Evolutionary conservation across 345 rosid genomes (phyloP).

Genomic region (Erysimum cheiranthoides): DNA sequence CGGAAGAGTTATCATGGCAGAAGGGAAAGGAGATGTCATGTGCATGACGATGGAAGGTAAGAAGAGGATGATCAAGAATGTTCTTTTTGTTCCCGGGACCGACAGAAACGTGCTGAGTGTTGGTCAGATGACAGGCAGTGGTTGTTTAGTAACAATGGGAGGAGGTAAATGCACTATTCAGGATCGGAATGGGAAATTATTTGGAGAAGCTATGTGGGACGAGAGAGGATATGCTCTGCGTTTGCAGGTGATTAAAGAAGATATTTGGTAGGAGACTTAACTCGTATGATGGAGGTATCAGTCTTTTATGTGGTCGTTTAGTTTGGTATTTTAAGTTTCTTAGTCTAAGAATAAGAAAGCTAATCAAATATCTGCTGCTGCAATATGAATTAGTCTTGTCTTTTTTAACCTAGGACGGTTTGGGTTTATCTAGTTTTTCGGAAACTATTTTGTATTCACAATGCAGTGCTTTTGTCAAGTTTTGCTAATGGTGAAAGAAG

Average conservation of each 20-base stretch:
- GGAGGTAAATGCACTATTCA: slow-evolving; percentile 18
- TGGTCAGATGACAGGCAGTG: not conserved
- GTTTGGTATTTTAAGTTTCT: not conserved
- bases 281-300: not conserved
- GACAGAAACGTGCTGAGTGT: slow-evolving; percentile 25
- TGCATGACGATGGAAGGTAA: slow-evolving; percentile 1
- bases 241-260: slow-evolving; percentile 26
- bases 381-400: slow-evolving; percentile 10
- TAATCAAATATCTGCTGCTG: not conserved
- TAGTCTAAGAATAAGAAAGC: not conserved
- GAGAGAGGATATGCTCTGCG: slow-evolving; percentile 29
- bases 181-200: not conserved
- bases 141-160: not conserved
- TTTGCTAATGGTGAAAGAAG: slow-evolving; percentile 3
- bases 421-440: slow-evolving; percentile 10
- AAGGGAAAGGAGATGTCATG: slow-evolving; percentile 30
- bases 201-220: not conserved
- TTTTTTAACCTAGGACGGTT: not conserved
- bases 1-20: not conserved
- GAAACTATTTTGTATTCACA: slow-evolving; percentile 5
- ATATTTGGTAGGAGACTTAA: not conserved
- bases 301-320: not conserved
- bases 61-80: slow-evolving; percentile 1
- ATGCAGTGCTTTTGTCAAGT: slow-evolving; percentile 8
- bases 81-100: slow-evolving; percentile 20